Conservation (phyloP, 768 basidiomycete species). For the Royoungia palumana region DNA sequence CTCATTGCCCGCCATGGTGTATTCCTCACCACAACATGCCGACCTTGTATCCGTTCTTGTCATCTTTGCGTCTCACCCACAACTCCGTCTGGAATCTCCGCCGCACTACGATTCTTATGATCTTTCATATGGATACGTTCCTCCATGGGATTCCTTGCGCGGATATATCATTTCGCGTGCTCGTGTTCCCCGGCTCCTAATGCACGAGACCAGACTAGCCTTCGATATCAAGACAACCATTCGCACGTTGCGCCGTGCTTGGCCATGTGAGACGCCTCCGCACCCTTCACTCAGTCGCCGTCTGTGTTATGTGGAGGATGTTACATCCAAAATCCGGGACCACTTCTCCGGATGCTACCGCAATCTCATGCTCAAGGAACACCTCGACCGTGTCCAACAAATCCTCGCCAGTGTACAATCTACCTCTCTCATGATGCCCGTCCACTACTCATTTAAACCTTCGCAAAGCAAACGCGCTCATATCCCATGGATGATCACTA, state of each 20-base stretch:
- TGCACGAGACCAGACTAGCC: conserved; percentile 6
- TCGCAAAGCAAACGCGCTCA: not conserved
- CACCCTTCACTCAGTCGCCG: not conserved
- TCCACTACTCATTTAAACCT: conserved; percentile 7
- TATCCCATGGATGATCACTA: not conserved
- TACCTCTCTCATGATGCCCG: not conserved
- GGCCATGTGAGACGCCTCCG: conserved; percentile 21
- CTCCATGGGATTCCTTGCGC: not conserved
- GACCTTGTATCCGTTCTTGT: conserved; percentile 30
- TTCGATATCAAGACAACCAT: conserved; percentile 4
- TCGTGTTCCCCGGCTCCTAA: no score
- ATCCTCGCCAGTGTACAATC: not conserved
- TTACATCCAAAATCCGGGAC: not conserved
- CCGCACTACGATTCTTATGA: conserved; percentile 15
- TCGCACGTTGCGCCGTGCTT: conserved; percentile 1
- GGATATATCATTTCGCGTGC: not conserved
- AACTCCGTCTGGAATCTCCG: conserved; percentile 9
- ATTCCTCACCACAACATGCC: conserved; percentile 11
- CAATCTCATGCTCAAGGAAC: conserved; percentile 14
- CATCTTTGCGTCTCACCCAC: conserved; percentile 25
- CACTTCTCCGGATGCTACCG: conserved; percentile 17
- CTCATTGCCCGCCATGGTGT: conserved; percentile 32
- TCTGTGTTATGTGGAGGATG: conserved; percentile 2
- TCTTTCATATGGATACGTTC: conserved; percentile 8
- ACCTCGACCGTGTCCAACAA: conserved; percentile 10